These are phyloP conservation scores for Calocera viscosa DNA, from an alignment of 768 basidiomycete species.

Conservation along the genomic window DNA sequence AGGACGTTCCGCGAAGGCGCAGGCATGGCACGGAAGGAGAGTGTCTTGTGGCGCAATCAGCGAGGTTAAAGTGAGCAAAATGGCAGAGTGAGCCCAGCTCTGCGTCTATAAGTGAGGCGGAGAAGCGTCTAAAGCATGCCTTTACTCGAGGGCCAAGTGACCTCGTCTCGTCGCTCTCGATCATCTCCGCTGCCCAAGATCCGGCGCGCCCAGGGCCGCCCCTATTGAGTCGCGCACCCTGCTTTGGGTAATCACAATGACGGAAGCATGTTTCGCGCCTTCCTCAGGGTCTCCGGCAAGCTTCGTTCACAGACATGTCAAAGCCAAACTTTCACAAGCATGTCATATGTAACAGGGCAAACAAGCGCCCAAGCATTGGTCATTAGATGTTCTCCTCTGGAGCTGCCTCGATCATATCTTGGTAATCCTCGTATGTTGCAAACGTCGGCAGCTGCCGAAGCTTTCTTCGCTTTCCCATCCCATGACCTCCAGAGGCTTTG, in stretches of 20 bases:
- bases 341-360: no score
- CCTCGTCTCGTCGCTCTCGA: not conserved
- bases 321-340: no score
- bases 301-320: no score
- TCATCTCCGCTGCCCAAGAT: not conserved
- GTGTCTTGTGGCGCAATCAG: no score
- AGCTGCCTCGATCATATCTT: constrained; percentile 67
- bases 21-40: not conserved
- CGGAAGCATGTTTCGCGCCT: no score
- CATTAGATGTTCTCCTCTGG: constrained; percentile 47
- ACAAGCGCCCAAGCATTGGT: not conserved
- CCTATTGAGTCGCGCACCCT: not conserved
- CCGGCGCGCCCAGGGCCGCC: constrained; percentile 4
- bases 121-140: not conserved
- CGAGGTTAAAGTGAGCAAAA: not conserved
- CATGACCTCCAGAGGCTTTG: constrained; percentile 20
- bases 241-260: not conserved
- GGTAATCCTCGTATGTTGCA: constrained; percentile 79
- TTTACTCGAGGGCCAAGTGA: not conserved
- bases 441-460: constrained; percentile 59
- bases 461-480: constrained; percentile 50
- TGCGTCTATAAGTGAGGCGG: not conserved
- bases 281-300: not conserved
- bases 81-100: not conserved
- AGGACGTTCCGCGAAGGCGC: not conserved